phyloP scores from a whole-genome alignment of 1,139 yeast species.

The Diutina ranongensis region DNA sequence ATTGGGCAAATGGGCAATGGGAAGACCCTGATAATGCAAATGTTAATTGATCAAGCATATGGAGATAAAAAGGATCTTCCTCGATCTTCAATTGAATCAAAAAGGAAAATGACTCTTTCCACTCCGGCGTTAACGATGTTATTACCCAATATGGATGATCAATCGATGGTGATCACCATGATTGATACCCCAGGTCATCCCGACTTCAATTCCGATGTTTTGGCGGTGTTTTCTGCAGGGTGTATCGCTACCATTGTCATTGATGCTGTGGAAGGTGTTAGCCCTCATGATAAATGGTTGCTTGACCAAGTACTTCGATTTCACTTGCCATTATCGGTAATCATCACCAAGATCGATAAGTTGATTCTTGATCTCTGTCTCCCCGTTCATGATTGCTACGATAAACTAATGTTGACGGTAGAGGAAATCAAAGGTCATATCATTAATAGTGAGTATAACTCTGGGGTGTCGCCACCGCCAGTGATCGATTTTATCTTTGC shows the following conservation, averaged over 20 bases:
- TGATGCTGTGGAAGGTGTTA: constrained; percentile 81
- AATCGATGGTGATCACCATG: constrained; percentile 49
- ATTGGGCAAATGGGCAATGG: constrained; percentile 86
- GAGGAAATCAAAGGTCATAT: constrained; percentile 52
- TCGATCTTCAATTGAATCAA: constrained; percentile 55
- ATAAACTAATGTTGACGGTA: constrained; percentile 51
- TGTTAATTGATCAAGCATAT: constrained; percentile 58
- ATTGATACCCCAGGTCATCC: constrained; percentile 90
- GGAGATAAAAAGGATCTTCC: constrained; percentile 30
- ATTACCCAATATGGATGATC: constrained; percentile 41
- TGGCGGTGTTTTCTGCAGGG: constrained; percentile 42
- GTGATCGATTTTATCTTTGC: constrained; percentile 62
- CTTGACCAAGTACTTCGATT: constrained; percentile 37
- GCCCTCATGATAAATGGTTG: constrained; percentile 37
- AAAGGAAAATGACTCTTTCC: constrained; percentile 61
- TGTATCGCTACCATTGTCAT: constrained; percentile 64
- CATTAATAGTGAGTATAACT: constrained; percentile 19
- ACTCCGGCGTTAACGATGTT: constrained; percentile 53
- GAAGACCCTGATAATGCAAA: constrained; percentile 70
- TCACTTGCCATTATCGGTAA: constrained; percentile 42
- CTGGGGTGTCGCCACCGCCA: constrained; percentile 42
- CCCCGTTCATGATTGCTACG: constrained; percentile 64
- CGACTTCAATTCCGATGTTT: constrained; percentile 67
- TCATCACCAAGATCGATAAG: constrained; percentile 79
- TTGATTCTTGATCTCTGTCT: constrained; percentile 64